A percentile compares a stretch with the other conserved stretches of the same genome.
These are phyloP conservation scores for Cubamyces lactineus DNA, from an alignment of 768 basidiomycete genomes.

Conservation along the genomic window DNA sequence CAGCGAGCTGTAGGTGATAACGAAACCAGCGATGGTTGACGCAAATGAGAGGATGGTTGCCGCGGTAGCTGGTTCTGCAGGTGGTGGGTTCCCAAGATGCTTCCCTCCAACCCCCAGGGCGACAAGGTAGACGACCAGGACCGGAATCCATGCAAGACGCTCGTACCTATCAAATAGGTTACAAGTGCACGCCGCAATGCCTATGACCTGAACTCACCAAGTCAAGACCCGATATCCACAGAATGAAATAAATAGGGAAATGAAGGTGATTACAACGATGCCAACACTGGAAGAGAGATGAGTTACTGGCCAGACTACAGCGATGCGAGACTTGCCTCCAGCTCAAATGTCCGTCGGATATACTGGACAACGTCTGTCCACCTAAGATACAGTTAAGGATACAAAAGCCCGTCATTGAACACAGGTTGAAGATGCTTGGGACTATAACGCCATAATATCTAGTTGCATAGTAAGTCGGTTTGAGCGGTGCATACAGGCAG, in stretches of 20 bases:
- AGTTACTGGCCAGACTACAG: background rate
- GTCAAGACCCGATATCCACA: constrained; percentile 68
- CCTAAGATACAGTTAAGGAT: constrained; percentile 64
- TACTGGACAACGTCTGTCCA: constrained; percentile 60
- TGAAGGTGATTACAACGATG: constrained; percentile 73
- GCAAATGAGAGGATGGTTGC: constrained; percentile 63
- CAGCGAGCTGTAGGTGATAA: constrained; percentile 62
- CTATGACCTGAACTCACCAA: constrained; percentile 41
- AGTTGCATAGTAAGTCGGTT: constrained; percentile 18
- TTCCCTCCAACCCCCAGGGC: constrained; percentile 76
- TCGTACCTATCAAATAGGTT: constrained; percentile 59
- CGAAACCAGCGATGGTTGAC: constrained; percentile 72
- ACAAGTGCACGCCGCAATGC: background rate
- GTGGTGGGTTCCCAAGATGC: constrained; percentile 55
- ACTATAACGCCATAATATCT: constrained; percentile 61
- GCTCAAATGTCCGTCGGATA: constrained; percentile 49
- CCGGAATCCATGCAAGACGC: constrained; percentile 74
- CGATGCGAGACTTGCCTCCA: constrained; percentile 46
- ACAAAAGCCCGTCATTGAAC: constrained; percentile 58
- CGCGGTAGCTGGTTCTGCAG: constrained; percentile 57
- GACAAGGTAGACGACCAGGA: constrained; percentile 72
- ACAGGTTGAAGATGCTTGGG: constrained; percentile 50
- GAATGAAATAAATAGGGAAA: constrained; percentile 70
- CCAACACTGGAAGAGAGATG: constrained; percentile 56
- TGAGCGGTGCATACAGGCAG: too few relatives aligned